phyloP scores from a whole-genome alignment of 2,329 filamentous ascomycete species.

The Paecilomyces formosus region DNA sequence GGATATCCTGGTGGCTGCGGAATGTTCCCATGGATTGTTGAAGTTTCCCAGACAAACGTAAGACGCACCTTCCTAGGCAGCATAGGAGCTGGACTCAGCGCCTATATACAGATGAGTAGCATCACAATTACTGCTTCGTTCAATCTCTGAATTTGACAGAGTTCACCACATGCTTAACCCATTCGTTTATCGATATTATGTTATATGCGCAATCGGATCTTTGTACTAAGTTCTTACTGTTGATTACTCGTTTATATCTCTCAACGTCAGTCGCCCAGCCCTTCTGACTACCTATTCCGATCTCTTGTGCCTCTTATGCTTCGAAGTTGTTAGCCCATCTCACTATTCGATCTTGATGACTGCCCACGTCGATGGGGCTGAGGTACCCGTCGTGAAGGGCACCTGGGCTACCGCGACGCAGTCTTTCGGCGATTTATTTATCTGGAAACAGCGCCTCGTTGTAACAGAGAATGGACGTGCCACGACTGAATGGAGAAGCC shows the following conservation, averaged over 20 bases:
- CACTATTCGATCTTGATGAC: neutral
- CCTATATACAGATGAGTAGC: neutral
- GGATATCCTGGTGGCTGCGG: neutral
- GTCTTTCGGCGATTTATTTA: constrained; percentile 57
- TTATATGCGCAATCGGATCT: neutral
- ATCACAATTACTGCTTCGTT: neutral
- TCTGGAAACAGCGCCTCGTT: constrained; percentile 66
- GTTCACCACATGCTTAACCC: neutral
- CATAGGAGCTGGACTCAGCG: neutral
- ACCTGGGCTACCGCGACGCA: constrained; percentile 59
- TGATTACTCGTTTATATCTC: neutral
- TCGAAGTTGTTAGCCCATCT: neutral
- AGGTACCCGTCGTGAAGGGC: constrained; percentile 62
- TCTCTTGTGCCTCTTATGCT: neutral
- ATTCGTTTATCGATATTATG: neutral
- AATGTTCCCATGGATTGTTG: neutral
- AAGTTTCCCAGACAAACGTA: neutral
- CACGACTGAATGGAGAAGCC: neutral
- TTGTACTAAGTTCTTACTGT: neutral
- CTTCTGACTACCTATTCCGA: neutral
- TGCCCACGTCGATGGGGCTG: constrained; percentile 38
- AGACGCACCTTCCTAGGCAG: neutral
- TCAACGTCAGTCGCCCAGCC: neutral
- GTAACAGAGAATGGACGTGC: constrained; percentile 8
- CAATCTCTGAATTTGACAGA: neutral